A percentile compares a stretch with the other conserved stretches of the same genome.
phyloP scores from a whole-genome alignment of 345 rosid species.

The Salix exigua region DNA sequence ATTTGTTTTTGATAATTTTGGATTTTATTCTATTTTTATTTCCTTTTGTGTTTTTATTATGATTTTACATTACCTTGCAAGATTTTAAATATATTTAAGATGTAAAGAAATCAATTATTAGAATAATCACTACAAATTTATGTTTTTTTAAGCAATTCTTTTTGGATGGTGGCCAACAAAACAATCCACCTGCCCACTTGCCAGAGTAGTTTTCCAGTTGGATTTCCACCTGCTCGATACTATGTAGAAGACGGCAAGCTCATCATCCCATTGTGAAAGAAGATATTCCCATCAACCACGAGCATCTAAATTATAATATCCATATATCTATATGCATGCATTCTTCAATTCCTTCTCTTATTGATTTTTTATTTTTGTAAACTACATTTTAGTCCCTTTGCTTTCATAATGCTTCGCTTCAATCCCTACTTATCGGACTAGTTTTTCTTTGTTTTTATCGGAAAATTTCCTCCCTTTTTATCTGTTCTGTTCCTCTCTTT shows the following conservation, averaged over 20 bases:
- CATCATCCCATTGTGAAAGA: not conserved
- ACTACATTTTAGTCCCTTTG: not conserved
- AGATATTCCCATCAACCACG: not conserved
- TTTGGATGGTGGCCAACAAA: not conserved
- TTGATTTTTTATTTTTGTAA: not conserved
- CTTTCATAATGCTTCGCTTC: not conserved
- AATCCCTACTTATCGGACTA: not conserved
- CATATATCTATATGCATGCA: not conserved
- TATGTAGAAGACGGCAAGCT: not conserved
- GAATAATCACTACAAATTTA: no score
- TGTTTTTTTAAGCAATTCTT: no score
- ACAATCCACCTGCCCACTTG: not conserved
- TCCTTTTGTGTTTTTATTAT: no score
- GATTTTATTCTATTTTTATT: no score
- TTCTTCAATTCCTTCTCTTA: not conserved
- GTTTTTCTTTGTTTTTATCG: not conserved
- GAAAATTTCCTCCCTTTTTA: not conserved
- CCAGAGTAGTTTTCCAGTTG: not conserved
- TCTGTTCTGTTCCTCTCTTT: not conserved
- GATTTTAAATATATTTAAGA: no score
- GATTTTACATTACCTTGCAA: no score
- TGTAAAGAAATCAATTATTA: no score
- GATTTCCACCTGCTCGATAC: slow-evolving; percentile 9
- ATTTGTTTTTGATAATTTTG: no score
- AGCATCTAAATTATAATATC: not conserved